phyloP scores from a whole-genome alignment of 176 grass and related monocot species.

The Aechmea fasciata region DNA sequence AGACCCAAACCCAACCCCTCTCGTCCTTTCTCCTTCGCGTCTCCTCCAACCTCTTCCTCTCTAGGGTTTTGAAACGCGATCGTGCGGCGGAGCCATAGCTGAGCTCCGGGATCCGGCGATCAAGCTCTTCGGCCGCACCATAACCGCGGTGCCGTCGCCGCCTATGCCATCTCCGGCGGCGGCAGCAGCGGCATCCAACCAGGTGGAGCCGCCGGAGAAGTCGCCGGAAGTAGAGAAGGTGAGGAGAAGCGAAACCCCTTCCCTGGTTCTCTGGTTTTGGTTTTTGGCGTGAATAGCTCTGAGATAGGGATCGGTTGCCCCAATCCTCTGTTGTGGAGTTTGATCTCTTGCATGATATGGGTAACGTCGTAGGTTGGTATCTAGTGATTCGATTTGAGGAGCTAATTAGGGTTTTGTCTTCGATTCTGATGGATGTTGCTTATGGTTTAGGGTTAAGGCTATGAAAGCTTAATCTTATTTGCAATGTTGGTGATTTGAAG shows the following conservation, averaged over 20 bases:
- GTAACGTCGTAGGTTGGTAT: neutral
- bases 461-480: too few relatives aligned
- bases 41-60: too few relatives aligned
- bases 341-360: neutral
- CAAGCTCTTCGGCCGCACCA: constrained; percentile 81
- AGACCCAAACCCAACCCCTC: too few relatives aligned
- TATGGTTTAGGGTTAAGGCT: neutral
- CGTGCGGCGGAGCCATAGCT: constrained; percentile 36
- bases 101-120: constrained; percentile 65
- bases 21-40: too few relatives aligned
- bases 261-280: neutral
- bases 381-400: neutral
- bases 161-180: constrained; percentile 6
- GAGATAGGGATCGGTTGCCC: neutral
- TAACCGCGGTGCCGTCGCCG: constrained; percentile 27
- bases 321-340: neutral
- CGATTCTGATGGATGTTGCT: neutral
- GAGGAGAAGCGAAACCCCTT: constrained; percentile 8
- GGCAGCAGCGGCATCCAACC: constrained; percentile 13
- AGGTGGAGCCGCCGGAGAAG: neutral
- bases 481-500: too few relatives aligned
- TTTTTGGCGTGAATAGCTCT: neutral
- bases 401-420: neutral
- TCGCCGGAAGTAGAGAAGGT: constrained; percentile 28
- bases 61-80: neutral